These are phyloP conservation scores for Pseudoscleropodium purum DNA, from an alignment of 225 moss, liverwort and hornwort species.

Conservation along the genomic window DNA sequence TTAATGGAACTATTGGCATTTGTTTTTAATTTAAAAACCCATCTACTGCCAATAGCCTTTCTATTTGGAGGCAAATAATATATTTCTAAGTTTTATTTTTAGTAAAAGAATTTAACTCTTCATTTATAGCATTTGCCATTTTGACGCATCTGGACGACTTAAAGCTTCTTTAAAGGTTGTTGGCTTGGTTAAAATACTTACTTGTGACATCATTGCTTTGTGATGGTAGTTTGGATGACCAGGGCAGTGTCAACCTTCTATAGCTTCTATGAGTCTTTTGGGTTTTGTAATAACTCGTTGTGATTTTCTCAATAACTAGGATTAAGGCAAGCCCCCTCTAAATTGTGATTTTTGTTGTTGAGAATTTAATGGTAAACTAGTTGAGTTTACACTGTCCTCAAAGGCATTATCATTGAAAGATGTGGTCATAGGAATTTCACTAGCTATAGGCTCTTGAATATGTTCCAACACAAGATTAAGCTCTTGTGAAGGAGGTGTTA, in stretches of 20 bases:
- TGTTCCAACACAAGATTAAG: too few relatives aligned
- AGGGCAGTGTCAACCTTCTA: fast-evolving
- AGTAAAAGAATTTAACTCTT: background rate
- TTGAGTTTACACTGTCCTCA: fast-evolving
- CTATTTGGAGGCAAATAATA: background rate
- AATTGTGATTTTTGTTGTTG: background rate
- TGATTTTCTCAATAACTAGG: background rate
- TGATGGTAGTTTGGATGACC: background rate
- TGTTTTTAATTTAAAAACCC: background rate
- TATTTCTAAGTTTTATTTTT: background rate
- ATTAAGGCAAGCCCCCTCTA: fast-evolving
- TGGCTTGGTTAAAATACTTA: fast-evolving
- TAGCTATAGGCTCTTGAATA: too few relatives aligned
- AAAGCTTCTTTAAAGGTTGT: background rate
- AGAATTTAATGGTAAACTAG: too few relatives aligned
- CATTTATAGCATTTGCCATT: background rate
- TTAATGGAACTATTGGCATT: fast-evolving
- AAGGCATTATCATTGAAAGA: too few relatives aligned
- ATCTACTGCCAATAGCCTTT: background rate
- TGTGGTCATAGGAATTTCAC: too few relatives aligned
- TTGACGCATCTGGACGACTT: fast-evolving
- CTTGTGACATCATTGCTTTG: background rate
- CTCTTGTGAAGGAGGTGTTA: too few relatives aligned
- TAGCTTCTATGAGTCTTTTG: background rate
- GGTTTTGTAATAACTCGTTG: background rate